Conservation (phyloP, 371 early-diverging fungal genomes). For the Batkoa obscura region DNA sequence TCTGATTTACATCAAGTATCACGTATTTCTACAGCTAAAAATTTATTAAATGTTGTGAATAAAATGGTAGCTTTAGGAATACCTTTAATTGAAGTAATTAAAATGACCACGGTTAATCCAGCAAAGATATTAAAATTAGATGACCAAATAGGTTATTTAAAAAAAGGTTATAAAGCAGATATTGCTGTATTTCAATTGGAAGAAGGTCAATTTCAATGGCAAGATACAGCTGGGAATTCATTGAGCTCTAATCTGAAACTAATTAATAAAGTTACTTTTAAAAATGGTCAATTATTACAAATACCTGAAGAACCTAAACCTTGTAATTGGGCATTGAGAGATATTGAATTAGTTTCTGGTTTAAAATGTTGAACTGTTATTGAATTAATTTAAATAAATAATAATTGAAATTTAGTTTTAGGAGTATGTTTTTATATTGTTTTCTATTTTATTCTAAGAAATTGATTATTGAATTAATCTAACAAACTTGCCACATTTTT, state of each 20-base stretch:
- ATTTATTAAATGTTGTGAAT: constrained; percentile 11
- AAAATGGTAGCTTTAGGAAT: constrained; percentile 11
- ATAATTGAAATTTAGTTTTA: too few species aligned
- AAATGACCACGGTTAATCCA: constrained; percentile 9
- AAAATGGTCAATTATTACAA: neutral
- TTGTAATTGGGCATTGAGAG: constrained; percentile 1
- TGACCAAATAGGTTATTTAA: constrained; percentile 10
- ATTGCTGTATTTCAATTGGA: constrained; percentile 11
- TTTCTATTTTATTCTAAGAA: too few species aligned
- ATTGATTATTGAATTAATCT: too few species aligned
- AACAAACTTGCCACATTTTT: too few species aligned
- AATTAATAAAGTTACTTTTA: neutral
- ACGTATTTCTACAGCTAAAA: constrained; percentile 6
- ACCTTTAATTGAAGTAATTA: constrained; percentile 7
- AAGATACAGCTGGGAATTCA: constrained; percentile 5
- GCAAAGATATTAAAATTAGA: constrained; percentile 9
- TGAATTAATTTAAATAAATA: too few species aligned
- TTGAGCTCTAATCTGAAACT: neutral
- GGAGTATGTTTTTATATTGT: too few species aligned
- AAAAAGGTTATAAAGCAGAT: constrained; percentile 11
- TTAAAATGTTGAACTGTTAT: too few species aligned
- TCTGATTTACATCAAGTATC: constrained; percentile 14
- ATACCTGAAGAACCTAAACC: neutral
- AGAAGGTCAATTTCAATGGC: constrained; percentile 7
- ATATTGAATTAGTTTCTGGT: constrained; percentile 3